phyloP scores from a whole-genome alignment of 352 stramenopile genomes.

The Phytophthora brassicae region DNA sequence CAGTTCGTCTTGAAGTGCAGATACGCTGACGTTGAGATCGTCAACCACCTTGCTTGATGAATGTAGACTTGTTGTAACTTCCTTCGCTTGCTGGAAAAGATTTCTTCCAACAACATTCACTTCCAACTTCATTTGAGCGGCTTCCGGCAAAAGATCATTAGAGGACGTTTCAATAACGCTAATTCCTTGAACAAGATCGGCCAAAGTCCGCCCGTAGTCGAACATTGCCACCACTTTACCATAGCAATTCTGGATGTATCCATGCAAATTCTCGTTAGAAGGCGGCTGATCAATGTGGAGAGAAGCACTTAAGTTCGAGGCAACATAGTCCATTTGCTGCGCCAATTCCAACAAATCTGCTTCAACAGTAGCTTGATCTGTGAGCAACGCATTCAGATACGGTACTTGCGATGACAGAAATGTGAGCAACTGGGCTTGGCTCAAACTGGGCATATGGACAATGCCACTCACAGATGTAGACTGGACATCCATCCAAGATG shows the following conservation, averaged over 20 bases:
- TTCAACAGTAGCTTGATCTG: slow-evolving; percentile 36
- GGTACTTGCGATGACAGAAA: slow-evolving; percentile 44
- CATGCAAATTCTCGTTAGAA: slow-evolving; percentile 30
- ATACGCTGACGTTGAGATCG: slow-evolving; percentile 5
- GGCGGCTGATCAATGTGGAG: background rate
- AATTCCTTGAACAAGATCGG: slow-evolving; percentile 56
- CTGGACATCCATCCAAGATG: slow-evolving; percentile 32
- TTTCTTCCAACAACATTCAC: slow-evolving; percentile 44
- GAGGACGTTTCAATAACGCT: slow-evolving; percentile 52
- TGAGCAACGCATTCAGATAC: slow-evolving; percentile 38
- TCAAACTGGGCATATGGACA: slow-evolving; percentile 9
- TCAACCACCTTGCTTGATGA: slow-evolving; percentile 9
- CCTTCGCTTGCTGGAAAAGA: slow-evolving; percentile 30
- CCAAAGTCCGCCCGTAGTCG: slow-evolving; percentile 38
- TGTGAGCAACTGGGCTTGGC: slow-evolving; percentile 39
- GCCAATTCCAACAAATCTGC: slow-evolving; percentile 44
- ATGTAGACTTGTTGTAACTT: slow-evolving; percentile 13
- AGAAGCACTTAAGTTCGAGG: slow-evolving; percentile 28
- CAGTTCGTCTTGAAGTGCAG: slow-evolving; percentile 28
- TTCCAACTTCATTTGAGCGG: slow-evolving; percentile 35
- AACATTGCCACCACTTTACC: slow-evolving; percentile 37
- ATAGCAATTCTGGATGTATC: slow-evolving; percentile 41
- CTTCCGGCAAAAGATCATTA: slow-evolving; percentile 12
- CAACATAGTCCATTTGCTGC: slow-evolving; percentile 56
- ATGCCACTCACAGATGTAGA: background rate